phyloP scores from a whole-genome alignment of 805 yeast species.

The Middelhovenomyces tepae region DNA sequence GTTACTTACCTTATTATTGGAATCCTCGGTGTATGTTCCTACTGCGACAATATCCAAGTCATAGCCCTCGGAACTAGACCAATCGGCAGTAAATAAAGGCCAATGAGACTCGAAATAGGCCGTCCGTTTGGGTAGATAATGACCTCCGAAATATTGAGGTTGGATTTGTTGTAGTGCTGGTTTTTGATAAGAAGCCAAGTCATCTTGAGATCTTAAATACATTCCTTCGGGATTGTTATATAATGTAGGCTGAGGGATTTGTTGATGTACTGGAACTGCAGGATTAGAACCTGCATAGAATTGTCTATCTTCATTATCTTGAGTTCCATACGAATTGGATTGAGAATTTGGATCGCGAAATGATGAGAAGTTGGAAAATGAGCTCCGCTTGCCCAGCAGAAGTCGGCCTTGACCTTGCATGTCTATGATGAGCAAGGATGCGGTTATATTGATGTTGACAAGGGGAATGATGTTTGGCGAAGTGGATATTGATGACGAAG shows the following conservation, averaged over 20 bases:
- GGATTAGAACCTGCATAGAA: not conserved
- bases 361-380: slow-evolving; percentile 21
- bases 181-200: not conserved
- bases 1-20: slow-evolving; percentile 45
- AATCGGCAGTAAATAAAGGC: slow-evolving; percentile 45
- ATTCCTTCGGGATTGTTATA: not conserved
- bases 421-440: too few relatives aligned
- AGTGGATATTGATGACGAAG: too few relatives aligned
- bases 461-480: too few relatives aligned
- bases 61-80: slow-evolving; percentile 34
- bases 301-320: not conserved
- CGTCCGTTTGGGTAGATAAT: slow-evolving; percentile 25
- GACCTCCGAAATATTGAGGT: slow-evolving; percentile 10
- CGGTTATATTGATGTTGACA: too few relatives aligned
- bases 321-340: not conserved
- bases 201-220: not conserved
- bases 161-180: slow-evolving; percentile 7
- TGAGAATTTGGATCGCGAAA: not conserved
- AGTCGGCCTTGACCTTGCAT: slow-evolving; percentile 15
- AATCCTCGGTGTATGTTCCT: slow-evolving; percentile 76
- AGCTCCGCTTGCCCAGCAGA: slow-evolving; percentile 20
- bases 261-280: not conserved
- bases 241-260: not conserved
- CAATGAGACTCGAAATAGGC: slow-evolving; percentile 41
- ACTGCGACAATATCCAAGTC: slow-evolving; percentile 48